These are phyloP conservation scores for Medicago arabica DNA, from an alignment of 306 rosid genomes.

Conservation along the genomic window DNA sequence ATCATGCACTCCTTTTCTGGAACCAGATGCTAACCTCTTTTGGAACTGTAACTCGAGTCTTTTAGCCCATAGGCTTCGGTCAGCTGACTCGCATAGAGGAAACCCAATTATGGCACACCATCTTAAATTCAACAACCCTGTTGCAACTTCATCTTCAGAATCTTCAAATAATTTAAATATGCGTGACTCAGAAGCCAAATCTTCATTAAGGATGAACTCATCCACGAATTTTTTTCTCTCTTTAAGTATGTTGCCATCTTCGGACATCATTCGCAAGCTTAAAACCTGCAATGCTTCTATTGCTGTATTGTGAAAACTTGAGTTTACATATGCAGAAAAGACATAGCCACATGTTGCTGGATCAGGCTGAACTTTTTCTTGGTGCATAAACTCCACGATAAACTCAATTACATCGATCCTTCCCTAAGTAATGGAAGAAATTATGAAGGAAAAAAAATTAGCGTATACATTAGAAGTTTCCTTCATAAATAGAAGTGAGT, in stretches of 20 bases:
- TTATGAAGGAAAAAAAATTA: background rate
- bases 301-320: conserved; percentile 66
- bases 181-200: conserved; percentile 52
- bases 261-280: conserved; percentile 63
- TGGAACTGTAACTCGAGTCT: conserved; percentile 51
- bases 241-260: conserved; percentile 44
- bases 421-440: conserved; percentile 54
- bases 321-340: conserved; percentile 65
- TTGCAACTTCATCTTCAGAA: conserved; percentile 52
- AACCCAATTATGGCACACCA: conserved; percentile 72
- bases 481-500: conserved; percentile 27
- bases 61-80: conserved; percentile 70
- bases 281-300: conserved; percentile 75
- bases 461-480: background rate
- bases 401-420: conserved; percentile 79
- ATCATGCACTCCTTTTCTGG: conserved; percentile 14
- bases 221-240: conserved; percentile 48
- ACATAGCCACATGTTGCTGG: conserved; percentile 65
- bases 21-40: conserved; percentile 25
- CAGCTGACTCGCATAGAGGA: conserved; percentile 60
- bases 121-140: conserved; percentile 77
- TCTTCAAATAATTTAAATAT: conserved; percentile 62
- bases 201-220: conserved; percentile 62
- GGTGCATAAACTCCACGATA: conserved; percentile 73
- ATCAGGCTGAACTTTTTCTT: conserved; percentile 64